Evolutionary conservation across 305 asterid genomes (phyloP).

Genomic region (Fraxinus ornus): DNA sequence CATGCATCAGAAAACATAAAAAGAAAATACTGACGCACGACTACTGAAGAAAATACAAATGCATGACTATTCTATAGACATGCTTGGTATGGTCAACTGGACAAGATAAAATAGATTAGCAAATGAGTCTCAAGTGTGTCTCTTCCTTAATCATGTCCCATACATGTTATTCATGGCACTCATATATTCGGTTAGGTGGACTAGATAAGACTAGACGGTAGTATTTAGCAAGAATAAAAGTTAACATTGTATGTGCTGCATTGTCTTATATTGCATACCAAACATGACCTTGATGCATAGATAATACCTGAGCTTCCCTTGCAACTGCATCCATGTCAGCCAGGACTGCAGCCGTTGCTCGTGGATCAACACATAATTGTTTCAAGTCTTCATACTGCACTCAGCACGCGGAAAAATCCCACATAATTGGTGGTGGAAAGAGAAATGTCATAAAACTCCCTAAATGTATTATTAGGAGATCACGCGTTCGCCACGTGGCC

Average conservation of each 20-base stretch:
- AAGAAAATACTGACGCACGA: neutral
- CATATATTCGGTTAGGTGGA: neutral
- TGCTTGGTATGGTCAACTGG: neutral
- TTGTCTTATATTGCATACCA: neutral
- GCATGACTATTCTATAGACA: neutral
- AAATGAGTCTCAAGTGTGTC: neutral
- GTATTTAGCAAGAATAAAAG: neutral
- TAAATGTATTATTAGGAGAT: neutral
- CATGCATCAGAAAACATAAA: neutral
- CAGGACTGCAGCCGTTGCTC: slow-evolving; percentile 57
- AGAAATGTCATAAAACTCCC: neutral
- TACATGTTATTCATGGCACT: neutral
- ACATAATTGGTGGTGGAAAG: neutral
- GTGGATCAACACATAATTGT: slow-evolving; percentile 52
- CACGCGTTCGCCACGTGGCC: neutral
- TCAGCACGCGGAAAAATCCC: slow-evolving; percentile 1
- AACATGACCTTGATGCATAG: neutral
- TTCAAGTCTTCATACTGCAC: slow-evolving; percentile 49
- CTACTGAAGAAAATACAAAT: neutral
- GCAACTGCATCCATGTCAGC: slow-evolving; percentile 71
- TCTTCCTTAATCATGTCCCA: neutral
- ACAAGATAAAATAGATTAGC: neutral
- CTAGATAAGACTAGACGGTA: neutral
- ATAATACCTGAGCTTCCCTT: slow-evolving; percentile 63
- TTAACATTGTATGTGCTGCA: neutral